Base-by-base conservation (phyloP, 805 yeast genomes). In the Babjeviella inositovora region DNA sequence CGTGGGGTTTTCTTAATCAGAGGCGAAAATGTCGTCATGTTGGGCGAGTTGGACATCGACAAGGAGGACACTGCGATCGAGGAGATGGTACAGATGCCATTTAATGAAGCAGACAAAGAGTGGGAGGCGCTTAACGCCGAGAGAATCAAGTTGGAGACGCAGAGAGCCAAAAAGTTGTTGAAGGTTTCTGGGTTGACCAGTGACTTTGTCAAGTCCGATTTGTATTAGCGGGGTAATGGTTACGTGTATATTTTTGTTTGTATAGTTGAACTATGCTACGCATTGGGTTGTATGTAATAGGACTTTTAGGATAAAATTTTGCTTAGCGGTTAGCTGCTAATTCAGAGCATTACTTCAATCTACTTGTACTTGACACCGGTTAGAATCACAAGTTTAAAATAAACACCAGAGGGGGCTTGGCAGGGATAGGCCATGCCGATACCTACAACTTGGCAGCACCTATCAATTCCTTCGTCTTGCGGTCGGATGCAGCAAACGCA, bases 21-120 rank as follows among this genome's bases (percentile, higher is more conserved):
- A 50, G 98, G 98, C 31, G 98, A 90, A 47, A 87, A 87, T 38
- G 90, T 90, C 6, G 90, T 85, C 7, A 67, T 85, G 70, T 46
- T 90, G 43, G 98, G 97, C 11, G 96, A 87, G 45, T 65, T 87
- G 31, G 95, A 85, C 46, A 76, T 82, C 31, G 93, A 81, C 40
- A 64, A 55, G 31, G 94, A 84, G 47, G 93, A 79, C 39, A 65
- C 54, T 30, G 77, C 77, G 24, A 47, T 79, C 35, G 57, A 57
- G 19, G 47, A 51, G 8, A 57, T 70, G 45, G 53, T 61, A 31
- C 68, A 64, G 41, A 57, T 80, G 12, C 67, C 66, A 16, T 84
- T 67, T 41, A 56, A 53, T 18, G 63, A 57, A 21, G 92, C 90
- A 2, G 69, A 67, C 35, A 35, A 41, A 15, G 57, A 56, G 27